Conservation (phyloP, 2,329 filamentous ascomycete species). For the Claviceps arundinis region DNA sequence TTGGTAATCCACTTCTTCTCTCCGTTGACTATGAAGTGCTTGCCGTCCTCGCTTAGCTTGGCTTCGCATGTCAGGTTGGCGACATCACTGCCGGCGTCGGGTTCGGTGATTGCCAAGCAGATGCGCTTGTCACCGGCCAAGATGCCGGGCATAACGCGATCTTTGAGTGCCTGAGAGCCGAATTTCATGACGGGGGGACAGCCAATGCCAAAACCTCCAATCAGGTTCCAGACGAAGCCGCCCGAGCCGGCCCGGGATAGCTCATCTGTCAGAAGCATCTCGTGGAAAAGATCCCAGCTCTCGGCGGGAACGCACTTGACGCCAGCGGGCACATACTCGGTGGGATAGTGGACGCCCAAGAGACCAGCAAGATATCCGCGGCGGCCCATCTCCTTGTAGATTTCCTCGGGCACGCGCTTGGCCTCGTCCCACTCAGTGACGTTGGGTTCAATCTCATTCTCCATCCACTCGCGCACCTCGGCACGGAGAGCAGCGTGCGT, state of each 20-base stretch:
- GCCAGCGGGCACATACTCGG: conserved; percentile 51
- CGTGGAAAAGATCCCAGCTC: conserved; percentile 97
- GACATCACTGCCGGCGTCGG: conserved; percentile 87
- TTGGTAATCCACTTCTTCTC: conserved; percentile 99
- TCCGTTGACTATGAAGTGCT: conserved; percentile 98
- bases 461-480: conserved; percentile 87
- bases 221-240: conserved; percentile 91
- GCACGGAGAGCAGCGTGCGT: conserved; percentile 80
- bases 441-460: conserved; percentile 76
- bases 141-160: conserved; percentile 80
- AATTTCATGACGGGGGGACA: conserved; percentile 87
- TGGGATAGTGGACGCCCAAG: conserved; percentile 71
- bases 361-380: conserved; percentile 88
- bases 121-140: conserved; percentile 91
- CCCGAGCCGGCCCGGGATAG: conserved; percentile 78
- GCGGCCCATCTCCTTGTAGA: conserved; percentile 93
- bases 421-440: conserved; percentile 96
- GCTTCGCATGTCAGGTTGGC: conserved; percentile 93
- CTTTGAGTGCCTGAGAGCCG: conserved; percentile 69
- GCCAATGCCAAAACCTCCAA: conserved; percentile 94
- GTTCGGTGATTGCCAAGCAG: conserved; percentile 94
- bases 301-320: conserved; percentile 71
- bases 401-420: conserved; percentile 71
- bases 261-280: conserved; percentile 91
- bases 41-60: conserved; percentile 86